Conservation (phyloP, 345 rosid genomes). For the Lumnitzera littorea region DNA sequence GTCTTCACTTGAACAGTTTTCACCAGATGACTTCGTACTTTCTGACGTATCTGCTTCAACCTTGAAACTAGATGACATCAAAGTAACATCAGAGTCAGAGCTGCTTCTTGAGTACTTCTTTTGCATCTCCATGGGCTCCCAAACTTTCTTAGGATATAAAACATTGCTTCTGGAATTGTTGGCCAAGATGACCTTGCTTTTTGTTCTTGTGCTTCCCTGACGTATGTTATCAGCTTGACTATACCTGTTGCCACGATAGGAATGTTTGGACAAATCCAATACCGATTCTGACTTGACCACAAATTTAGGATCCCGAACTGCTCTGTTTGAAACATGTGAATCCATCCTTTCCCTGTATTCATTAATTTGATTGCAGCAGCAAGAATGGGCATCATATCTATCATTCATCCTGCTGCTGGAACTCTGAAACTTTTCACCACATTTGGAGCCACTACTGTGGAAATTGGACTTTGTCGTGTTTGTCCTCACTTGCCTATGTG, state of each 20-base stretch:
- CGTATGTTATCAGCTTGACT: constrained; percentile 38
- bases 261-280: constrained; percentile 52
- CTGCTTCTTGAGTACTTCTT: constrained; percentile 58
- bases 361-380: constrained; percentile 51
- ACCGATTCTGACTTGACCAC: constrained; percentile 40
- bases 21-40: constrained; percentile 32
- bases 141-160: constrained; percentile 48
- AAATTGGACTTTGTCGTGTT: constrained; percentile 37
- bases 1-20: constrained; percentile 27
- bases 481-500: constrained; percentile 40
- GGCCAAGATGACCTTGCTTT: constrained; percentile 33
- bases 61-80: constrained; percentile 39
- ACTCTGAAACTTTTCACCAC: constrained; percentile 50
- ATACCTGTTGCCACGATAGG: constrained; percentile 46
- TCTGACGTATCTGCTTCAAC: constrained; percentile 28
- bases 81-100: constrained; percentile 48
- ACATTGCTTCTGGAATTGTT: constrained; percentile 37
- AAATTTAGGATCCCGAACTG: constrained; percentile 40
- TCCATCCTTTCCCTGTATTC: constrained; percentile 57
- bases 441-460: constrained; percentile 42
- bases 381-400: constrained; percentile 51
- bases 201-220: constrained; percentile 48
- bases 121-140: constrained; percentile 71
- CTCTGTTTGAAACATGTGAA: constrained; percentile 42
- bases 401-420: constrained; percentile 37